phyloP scores from a whole-genome alignment of 2,329 filamentous ascomycete species.

The Aspergillus udagawae region DNA sequence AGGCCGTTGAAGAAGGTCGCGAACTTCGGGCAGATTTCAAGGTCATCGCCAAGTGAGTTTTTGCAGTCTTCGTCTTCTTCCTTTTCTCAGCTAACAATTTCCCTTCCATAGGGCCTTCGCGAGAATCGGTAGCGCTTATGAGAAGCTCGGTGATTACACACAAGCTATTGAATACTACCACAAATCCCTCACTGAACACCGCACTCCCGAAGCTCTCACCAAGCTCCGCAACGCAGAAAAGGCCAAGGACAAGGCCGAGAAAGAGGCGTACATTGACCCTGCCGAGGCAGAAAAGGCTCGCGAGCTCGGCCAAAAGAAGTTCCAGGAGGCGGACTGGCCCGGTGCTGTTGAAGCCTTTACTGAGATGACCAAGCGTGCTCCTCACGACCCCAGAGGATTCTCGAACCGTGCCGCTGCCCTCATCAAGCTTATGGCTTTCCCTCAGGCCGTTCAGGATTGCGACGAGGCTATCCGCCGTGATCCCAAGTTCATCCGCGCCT shows the following conservation, averaged over 20 bases:
- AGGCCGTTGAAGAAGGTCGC: constrained; percentile 86
- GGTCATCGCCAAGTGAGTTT: constrained; percentile 77
- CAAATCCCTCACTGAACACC: constrained; percentile 91
- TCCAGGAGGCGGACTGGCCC: constrained; percentile 95
- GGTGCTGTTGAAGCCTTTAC: constrained; percentile 89
- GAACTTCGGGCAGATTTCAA: constrained; percentile 94
- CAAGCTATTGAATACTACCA: constrained; percentile 87
- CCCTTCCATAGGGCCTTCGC: constrained; percentile 63
- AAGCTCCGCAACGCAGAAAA: constrained; percentile 93
- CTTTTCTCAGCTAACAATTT: constrained; percentile 10
- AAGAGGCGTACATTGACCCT: constrained; percentile 79
- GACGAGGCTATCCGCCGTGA: constrained; percentile 88
- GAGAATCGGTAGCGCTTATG: constrained; percentile 88
- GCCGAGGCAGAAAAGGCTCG: constrained; percentile 92
- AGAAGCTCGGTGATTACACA: constrained; percentile 76
- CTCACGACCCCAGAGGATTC: constrained; percentile 88
- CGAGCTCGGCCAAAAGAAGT: constrained; percentile 91
- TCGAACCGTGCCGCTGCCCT: constrained; percentile 96
- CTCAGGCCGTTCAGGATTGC: constrained; percentile 88
- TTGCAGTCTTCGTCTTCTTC: not conserved
- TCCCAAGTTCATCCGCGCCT: constrained; percentile 87
- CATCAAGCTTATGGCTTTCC: constrained; percentile 95
- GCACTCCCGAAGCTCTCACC: constrained; percentile 85
- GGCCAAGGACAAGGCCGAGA: constrained; percentile 70
- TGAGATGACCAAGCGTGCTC: constrained; percentile 95